Base-by-base conservation (phyloP, 768 basidiomycete species). In the Ramaria rubella region DNA sequence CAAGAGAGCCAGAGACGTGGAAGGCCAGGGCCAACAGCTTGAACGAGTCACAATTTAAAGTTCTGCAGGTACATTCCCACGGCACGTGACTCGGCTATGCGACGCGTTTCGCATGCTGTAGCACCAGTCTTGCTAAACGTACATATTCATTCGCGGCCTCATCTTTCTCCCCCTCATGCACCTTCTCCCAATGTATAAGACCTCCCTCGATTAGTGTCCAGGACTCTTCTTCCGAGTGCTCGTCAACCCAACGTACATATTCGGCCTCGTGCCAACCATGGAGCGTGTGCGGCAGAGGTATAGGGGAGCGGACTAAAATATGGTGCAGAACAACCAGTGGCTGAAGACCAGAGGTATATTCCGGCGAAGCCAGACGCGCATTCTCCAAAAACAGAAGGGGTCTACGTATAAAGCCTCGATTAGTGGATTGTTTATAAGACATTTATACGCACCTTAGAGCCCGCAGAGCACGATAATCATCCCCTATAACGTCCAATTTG, bases 241-340 rank as follows among this genome's bases (percentile, higher is more conserved):
- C 94, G 58, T 91, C 87, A 12, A 98, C 78, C 94, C 94, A 99
- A 43, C 90, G 82, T 49, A 96, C 90, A 69, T 99, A 99, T 73
- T 98, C 96, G 3, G 87, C 80, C 66, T 97, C 93, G 57, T 90
- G 87, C 95, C 96, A 98, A 0, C 88, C 87, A 65, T 97, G 93
- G 55, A 93, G 69, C 49, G 81, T 78, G 67, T 99, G 92, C 9
- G 96, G 95, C 36, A 98, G 77, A 5, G 87, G 81, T 53, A 91
- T 77, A 0, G 89, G 86, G 1, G 91, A 91, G 9, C 91, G 85
- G 24, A 98, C 94, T 31, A 96, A 77, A 63, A 96, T 87, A 61
- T 96, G 87, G 65, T 98, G 94, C 15, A 97, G 73, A 15, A 98
- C 86, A 62, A 96, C 82, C 21, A 97, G 77, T 5, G 90, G 82